These are phyloP conservation scores for Geopyxis carbonaria DNA, from an alignment of 495 filamentous ascomycete species.

Conservation along the genomic window DNA sequence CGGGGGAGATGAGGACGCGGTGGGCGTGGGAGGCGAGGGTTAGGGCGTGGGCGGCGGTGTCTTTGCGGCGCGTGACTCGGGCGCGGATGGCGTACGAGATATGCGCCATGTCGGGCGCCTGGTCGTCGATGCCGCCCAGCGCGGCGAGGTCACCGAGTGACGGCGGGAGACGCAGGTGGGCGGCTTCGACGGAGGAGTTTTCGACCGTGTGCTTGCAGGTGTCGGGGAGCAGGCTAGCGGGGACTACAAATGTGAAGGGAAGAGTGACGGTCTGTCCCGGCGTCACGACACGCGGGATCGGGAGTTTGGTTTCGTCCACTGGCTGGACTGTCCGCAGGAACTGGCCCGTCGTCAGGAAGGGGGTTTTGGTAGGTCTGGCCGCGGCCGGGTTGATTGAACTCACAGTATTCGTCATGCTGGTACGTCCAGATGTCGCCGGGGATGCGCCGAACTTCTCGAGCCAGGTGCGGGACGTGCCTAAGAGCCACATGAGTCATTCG, in stretches of 20 bases:
- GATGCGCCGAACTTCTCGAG: conserved; percentile 28
- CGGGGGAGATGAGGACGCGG: conserved; percentile 64
- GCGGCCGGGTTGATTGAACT: conserved; percentile 29
- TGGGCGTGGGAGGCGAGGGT: conserved; percentile 36
- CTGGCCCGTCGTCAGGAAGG: conserved; percentile 13
- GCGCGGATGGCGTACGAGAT: conserved; percentile 60
- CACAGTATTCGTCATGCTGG: conserved; percentile 31
- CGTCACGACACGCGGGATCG: conserved; percentile 50
- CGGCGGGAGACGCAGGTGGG: conserved; percentile 67
- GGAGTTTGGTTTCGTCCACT: conserved; percentile 48
- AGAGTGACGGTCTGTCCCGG: conserved; percentile 50
- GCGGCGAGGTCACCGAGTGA: conserved; percentile 50
- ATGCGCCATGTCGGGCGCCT: conserved; percentile 63
- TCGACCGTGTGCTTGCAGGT: conserved; percentile 41
- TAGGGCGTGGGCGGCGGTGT: conserved; percentile 11
- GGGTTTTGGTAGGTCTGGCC: conserved; percentile 36
- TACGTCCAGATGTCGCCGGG: conserved; percentile 27
- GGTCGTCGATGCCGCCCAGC: conserved; percentile 50
- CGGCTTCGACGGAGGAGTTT: conserved; percentile 43
- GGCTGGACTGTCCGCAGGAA: conserved; percentile 79
- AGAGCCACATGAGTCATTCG: conserved; percentile 3
- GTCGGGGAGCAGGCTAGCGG: conserved; percentile 47
- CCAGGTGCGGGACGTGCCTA: conserved; percentile 20
- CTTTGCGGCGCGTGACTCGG: conserved; percentile 28
- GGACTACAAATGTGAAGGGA: conserved; percentile 79